These are phyloP conservation scores for Balansia obtecta DNA, from an alignment of 2,329 filamentous ascomycete species.

Conservation along the genomic window DNA sequence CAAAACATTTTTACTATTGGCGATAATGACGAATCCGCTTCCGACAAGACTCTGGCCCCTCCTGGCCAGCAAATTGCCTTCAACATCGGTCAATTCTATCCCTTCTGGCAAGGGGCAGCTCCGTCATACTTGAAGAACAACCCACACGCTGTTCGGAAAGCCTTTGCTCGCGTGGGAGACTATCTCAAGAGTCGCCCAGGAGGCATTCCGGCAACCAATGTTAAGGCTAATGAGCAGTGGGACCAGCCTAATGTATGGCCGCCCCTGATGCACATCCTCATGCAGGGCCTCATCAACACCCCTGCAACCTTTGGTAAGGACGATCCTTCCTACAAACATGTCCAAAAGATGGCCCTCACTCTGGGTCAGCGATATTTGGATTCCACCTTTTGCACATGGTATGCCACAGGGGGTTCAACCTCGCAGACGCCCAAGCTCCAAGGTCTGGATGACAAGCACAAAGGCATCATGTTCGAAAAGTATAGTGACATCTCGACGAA, in stretches of 20 bases:
- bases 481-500: slow-evolving; percentile 49
- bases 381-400: slow-evolving; percentile 59
- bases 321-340: slow-evolving; percentile 39
- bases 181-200: slow-evolving; percentile 41
- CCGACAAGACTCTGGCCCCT: slow-evolving; percentile 31
- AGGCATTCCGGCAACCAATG: slow-evolving; percentile 50
- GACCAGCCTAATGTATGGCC: slow-evolving; percentile 62
- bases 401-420: slow-evolving; percentile 51
- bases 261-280: slow-evolving; percentile 51
- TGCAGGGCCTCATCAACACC: slow-evolving; percentile 47
- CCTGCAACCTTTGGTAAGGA: slow-evolving; percentile 40
- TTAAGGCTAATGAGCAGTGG: slow-evolving; percentile 52
- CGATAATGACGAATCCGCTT: slow-evolving; percentile 27
- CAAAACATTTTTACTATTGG: slow-evolving; percentile 42
- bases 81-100: slow-evolving; percentile 48
- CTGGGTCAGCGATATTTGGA: slow-evolving; percentile 56
- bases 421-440: slow-evolving; percentile 35
- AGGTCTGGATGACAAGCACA: slow-evolving; percentile 28
- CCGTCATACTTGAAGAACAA: slow-evolving; percentile 43
- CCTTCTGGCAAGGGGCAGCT: slow-evolving; percentile 57
- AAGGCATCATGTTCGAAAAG: slow-evolving; percentile 59
- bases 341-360: slow-evolving; percentile 42
- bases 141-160: slow-evolving; percentile 41
- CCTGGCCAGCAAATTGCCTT: slow-evolving; percentile 45
- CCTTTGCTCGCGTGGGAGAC: slow-evolving; percentile 38